Evolutionary conservation across 2,329 filamentous ascomycete genomes (phyloP).

Genomic region (Neofusicoccum sp.): DNA sequence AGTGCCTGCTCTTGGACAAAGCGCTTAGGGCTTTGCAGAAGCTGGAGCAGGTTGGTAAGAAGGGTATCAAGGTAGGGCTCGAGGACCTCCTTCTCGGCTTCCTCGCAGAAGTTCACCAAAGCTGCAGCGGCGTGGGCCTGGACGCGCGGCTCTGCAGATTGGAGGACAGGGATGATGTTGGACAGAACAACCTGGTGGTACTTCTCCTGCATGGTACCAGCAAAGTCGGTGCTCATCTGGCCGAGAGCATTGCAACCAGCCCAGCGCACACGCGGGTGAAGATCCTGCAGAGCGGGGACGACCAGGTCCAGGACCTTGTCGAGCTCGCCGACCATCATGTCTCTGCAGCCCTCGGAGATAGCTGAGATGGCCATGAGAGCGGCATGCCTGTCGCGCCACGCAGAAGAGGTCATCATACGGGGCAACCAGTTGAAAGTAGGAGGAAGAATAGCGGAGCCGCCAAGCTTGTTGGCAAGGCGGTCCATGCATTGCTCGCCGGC

Average conservation of each 20-base stretch:
- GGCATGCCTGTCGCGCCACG: constrained; percentile 93
- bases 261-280: constrained; percentile 92
- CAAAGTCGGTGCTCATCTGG: constrained; percentile 99
- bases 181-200: constrained; percentile 85
- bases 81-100: constrained; percentile 86
- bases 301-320: constrained; percentile 93
- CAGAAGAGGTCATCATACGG: constrained; percentile 91
- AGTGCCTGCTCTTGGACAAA: constrained; percentile 97
- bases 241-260: constrained; percentile 98
- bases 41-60: constrained; percentile 77
- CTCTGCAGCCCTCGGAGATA: constrained; percentile 94
- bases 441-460: constrained; percentile 85
- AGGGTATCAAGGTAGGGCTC: constrained; percentile 92
- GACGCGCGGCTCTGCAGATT: constrained; percentile 83
- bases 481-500: constrained; percentile 99
- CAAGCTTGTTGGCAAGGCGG: constrained; percentile 92
- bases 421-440: constrained; percentile 97
- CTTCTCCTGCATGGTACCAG: constrained; percentile 95
- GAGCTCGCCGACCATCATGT: constrained; percentile 91
- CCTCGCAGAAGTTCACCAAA: constrained; percentile 97
- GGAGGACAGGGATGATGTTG: constrained; percentile 87
- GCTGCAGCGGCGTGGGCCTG: constrained; percentile 98
- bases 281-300: constrained; percentile 84
- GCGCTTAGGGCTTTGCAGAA: constrained; percentile 87
- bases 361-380: constrained; percentile 98